Conservation (phyloP, 441 rosid genomes). For the Populus trichocarpa region DNA sequence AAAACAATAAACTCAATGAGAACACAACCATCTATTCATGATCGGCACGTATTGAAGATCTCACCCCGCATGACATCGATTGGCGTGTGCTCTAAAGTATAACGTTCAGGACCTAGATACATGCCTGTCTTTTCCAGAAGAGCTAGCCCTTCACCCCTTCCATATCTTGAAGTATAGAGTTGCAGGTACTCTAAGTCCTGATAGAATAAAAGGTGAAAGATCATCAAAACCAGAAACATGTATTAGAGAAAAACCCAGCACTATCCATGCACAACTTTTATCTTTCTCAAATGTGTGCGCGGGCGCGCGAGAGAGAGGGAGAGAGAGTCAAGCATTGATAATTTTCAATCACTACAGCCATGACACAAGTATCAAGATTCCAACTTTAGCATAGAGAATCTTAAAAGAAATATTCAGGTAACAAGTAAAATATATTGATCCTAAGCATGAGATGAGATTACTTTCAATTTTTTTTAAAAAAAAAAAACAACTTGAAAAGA, state of each 20-base stretch:
- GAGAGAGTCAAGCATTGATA: not conserved
- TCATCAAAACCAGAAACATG: not conserved
- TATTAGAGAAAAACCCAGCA: not conserved
- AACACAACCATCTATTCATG: constrained; percentile 22
- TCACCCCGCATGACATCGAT: constrained; percentile 85
- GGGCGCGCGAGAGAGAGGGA: not conserved
- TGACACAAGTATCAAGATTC: not conserved
- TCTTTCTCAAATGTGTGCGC: not conserved
- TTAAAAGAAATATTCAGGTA: not conserved
- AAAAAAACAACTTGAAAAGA: not conserved
- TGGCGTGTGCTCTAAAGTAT: constrained; percentile 80
- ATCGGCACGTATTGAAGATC: constrained; percentile 65
- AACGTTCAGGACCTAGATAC: constrained; percentile 84
- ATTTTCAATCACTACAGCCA: not conserved
- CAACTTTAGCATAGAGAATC: not conserved
- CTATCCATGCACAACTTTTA: not conserved
- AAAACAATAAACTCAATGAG: constrained; percentile 1
- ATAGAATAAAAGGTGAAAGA: not conserved
- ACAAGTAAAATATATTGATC: not conserved
- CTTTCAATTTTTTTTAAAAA: not conserved
- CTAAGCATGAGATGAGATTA: not conserved
- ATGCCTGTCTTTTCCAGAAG: constrained; percentile 84
- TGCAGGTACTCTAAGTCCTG: constrained; percentile 87
- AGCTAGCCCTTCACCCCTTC: constrained; percentile 70
- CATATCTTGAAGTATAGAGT: constrained; percentile 71